Evolutionary conservation across 345 rosid species (phyloP).

Genomic region (Camelina hispida): DNA sequence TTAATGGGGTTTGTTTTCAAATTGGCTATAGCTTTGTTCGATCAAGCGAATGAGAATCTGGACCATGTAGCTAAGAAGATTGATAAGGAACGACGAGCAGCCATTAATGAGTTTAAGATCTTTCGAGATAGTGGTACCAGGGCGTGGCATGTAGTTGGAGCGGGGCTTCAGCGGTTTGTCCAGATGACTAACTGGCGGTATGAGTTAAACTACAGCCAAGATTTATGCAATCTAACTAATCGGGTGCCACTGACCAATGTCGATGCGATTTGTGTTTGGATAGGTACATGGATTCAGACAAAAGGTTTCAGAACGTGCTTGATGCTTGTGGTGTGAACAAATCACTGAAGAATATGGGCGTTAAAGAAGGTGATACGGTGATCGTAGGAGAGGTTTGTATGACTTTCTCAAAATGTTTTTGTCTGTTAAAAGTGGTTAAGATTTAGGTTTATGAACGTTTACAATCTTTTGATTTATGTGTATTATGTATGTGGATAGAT

Average conservation of each 20-base stretch:
- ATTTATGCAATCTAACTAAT: neutral
- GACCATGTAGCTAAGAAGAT: conserved; percentile 85
- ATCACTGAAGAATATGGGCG: conserved; percentile 75
- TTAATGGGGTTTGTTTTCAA: neutral
- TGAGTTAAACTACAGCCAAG: conserved; percentile 14
- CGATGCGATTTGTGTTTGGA: conserved; percentile 28
- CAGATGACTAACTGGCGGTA: conserved; percentile 99
- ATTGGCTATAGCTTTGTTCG: conserved; percentile 33
- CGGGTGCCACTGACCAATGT: conserved; percentile 16
- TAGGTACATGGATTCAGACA: conserved; percentile 88
- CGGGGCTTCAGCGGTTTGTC: conserved; percentile 87
- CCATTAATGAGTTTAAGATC: conserved; percentile 83
- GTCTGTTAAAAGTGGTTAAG: neutral
- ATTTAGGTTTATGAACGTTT: conserved; percentile 2
- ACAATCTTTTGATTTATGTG: conserved; percentile 4
- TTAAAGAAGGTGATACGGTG: conserved; percentile 94
- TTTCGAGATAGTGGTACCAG: conserved; percentile 58
- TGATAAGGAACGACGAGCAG: conserved; percentile 63
- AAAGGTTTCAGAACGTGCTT: conserved; percentile 84
- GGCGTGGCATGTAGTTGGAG: conserved; percentile 80
- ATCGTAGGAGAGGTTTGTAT: conserved; percentile 81
- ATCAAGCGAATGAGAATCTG: conserved; percentile 48
- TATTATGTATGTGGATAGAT: conserved; percentile 51
- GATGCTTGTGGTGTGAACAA: conserved; percentile 91
- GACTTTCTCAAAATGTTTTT: conserved; percentile 16